phyloP scores from a whole-genome alignment of 345 rosid genomes.

The Diplotaxis tenuifolia region DNA sequence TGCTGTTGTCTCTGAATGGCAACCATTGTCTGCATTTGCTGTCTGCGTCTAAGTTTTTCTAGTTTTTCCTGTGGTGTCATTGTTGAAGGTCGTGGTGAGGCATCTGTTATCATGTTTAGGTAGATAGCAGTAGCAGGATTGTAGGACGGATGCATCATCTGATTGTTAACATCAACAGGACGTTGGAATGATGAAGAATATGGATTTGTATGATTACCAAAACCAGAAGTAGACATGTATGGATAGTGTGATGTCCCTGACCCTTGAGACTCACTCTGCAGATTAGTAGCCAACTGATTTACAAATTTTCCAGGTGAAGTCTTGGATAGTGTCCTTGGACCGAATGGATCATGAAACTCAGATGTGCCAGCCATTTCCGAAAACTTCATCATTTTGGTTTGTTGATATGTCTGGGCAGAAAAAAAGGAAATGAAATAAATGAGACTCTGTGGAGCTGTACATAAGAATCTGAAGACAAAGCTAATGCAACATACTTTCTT shows the following conservation, averaged over 20 bases:
- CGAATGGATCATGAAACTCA: constrained; percentile 44
- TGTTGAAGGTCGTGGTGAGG: constrained; percentile 49
- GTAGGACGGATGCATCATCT: constrained; percentile 49
- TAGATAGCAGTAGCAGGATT: constrained; percentile 45
- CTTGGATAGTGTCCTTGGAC: constrained; percentile 47
- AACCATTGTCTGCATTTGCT: constrained; percentile 96
- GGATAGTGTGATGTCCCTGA: constrained; percentile 52
- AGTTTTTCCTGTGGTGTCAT: constrained; percentile 98
- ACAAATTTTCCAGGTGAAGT: constrained; percentile 35
- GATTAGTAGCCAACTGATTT: constrained; percentile 48
- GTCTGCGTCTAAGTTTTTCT: constrained; percentile 84
- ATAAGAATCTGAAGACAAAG: constrained; percentile 5
- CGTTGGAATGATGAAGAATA: constrained; percentile 53
- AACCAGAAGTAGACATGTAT: constrained; percentile 47
- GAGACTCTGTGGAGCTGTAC: constrained; percentile 19
- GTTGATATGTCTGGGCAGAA: constrained; percentile 49
- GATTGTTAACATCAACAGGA: constrained; percentile 50
- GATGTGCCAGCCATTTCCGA: constrained; percentile 43
- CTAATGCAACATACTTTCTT: constrained; percentile 12
- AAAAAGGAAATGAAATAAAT: not conserved
- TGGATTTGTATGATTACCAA: constrained; percentile 55
- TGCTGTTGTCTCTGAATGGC: constrained; percentile 87
- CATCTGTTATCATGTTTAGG: constrained; percentile 42
- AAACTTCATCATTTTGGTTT: constrained; percentile 48
- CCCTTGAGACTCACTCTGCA: constrained; percentile 52